Percentiles rank a stretch among this genome's conserved stretches.
Conservation (phyloP, 2,329 filamentous ascomycete genomes). For the Botryotinia calthae region DNA sequence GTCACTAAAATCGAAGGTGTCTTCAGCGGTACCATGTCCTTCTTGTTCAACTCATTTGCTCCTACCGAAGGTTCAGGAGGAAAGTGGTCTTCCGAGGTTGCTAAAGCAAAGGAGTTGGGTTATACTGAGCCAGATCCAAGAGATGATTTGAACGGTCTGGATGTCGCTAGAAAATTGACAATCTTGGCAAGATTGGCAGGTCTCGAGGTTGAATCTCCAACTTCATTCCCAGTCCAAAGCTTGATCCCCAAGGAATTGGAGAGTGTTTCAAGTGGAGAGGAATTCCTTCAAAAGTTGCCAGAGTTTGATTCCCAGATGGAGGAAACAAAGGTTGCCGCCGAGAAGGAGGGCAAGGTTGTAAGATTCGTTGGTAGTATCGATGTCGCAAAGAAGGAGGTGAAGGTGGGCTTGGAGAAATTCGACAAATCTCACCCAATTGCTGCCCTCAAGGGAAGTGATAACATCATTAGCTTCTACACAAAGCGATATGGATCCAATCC, state of each 20-base stretch:
- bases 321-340: conserved; percentile 77
- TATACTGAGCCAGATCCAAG: conserved; percentile 88
- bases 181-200: conserved; percentile 88
- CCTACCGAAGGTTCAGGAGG: conserved; percentile 73
- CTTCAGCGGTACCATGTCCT: conserved; percentile 96
- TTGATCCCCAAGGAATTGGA: conserved; percentile 88
- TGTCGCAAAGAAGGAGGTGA: conserved; percentile 74
- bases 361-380: conserved; percentile 94
- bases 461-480: conserved; percentile 98
- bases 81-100: conserved; percentile 87
- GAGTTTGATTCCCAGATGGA: conserved; percentile 91
- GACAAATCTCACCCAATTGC: conserved; percentile 89
- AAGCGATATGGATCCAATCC: conserved; percentile 89
- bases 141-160: conserved; percentile 82
- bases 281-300: conserved; percentile 79
- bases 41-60: conserved; percentile 96
- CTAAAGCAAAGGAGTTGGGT: conserved; percentile 86
- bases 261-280: conserved; percentile 69
- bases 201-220: conserved; percentile 76
- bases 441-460: conserved; percentile 92
- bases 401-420: conserved; percentile 88
- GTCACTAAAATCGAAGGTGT: conserved; percentile 94
- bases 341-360: conserved; percentile 85
- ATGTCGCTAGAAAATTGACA: conserved; percentile 93
- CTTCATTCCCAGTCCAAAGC: conserved; percentile 88